Evolutionary conservation across 179 eudicot species (phyloP), one percentile per base, ranked within the genome.

Genomic region (Amaranthus tricolor): DNA sequence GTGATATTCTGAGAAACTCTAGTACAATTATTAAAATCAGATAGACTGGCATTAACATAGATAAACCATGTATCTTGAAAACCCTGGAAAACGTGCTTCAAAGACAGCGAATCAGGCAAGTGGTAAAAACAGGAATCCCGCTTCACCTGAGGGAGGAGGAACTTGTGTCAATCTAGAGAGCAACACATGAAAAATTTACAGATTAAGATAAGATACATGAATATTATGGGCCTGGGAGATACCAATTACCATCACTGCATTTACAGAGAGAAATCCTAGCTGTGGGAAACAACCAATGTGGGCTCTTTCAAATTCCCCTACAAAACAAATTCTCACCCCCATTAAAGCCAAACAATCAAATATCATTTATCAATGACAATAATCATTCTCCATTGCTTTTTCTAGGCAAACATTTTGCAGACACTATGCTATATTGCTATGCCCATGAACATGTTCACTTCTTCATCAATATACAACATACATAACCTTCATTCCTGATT

Each of bases 241-340:
- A 79, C 68, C 71, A 58, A 15, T 31, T 65, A 91, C 90, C 96
- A 77, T 87, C 44, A 89, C 63, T 54, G 80, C 83, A 72, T 79
- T 61, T 47, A 84, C 74, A 52, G 74, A 74, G 62, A 89, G 85
- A 65, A 75, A 73, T 63, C 96, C 93, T 79, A 87, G 74, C 57
- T 83, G 72, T 21, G 89, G 89, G 72, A 89, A 91, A 74, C 84
- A 86, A 74, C 66, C 81, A 66, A 82, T 21, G 79, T 91, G 96
- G 40, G 81, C 84, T 80, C 47, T 79, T 76, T 91, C 83, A 24
- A 91, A 67, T 76, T 85, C 86, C 75, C 86, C 96, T 91, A 57
- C 76, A 89, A 57, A 76, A 72, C 56, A 73, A 7, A 78, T 80
- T 65, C 19, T 11, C 20, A 58, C 63, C 57, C 31, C 51, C 16